These are phyloP conservation scores for Cochlearia excelsa DNA, from an alignment of 345 rosid species.

Conservation along the genomic window DNA sequence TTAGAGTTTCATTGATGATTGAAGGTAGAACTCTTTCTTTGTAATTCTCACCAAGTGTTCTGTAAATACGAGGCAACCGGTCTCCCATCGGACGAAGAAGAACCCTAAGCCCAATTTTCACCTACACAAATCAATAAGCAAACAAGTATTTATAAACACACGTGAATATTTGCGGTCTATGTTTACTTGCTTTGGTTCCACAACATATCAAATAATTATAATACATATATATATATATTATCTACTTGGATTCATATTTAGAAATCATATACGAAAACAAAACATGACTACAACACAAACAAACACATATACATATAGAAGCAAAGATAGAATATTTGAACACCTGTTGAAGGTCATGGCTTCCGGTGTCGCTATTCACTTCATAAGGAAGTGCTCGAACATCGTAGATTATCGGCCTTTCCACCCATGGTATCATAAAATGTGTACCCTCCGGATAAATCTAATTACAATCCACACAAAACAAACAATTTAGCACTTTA, in stretches of 20 bases:
- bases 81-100: conserved; percentile 81
- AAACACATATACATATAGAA: conserved; percentile 15
- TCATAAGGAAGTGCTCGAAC: conserved; percentile 89
- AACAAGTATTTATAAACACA: conserved; percentile 7
- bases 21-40: conserved; percentile 87
- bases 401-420: conserved; percentile 87
- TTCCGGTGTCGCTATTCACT: conserved; percentile 90
- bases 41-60: conserved; percentile 78
- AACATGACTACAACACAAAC: too few species aligned
- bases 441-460: conserved; percentile 96
- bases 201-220: too few species aligned
- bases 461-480: conserved; percentile 35
- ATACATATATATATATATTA: too few species aligned
- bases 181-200: too few species aligned
- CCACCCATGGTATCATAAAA: conserved; percentile 86
- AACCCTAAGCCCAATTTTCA: conserved; percentile 90
- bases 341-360: conserved; percentile 97
- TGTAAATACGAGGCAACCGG: conserved; percentile 70
- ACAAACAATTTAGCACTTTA: not conserved
- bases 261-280: too few species aligned
- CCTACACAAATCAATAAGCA: conserved; percentile 44
- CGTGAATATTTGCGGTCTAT: too few species aligned
- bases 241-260: too few species aligned
- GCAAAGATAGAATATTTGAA: not conserved
- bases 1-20: conserved; percentile 85